Conservation (phyloP, 2,329 filamentous ascomycete species). For the Colletotrichum incanum region DNA sequence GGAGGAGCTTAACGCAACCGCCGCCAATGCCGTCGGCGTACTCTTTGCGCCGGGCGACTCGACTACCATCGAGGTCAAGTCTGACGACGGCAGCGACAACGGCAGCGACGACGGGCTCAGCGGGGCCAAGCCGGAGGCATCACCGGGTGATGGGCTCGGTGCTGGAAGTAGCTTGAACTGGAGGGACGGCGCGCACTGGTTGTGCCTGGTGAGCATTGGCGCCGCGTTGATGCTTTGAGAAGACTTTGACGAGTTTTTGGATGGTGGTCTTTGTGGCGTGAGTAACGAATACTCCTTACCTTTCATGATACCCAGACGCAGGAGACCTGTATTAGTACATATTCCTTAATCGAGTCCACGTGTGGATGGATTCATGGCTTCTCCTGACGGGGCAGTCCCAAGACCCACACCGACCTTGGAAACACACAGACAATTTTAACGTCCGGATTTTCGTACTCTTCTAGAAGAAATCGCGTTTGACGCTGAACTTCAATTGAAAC, state of each 20-base stretch:
- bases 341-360: constrained; percentile 30
- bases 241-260: not conserved
- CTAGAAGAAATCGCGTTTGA: not conserved
- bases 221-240: constrained; percentile 51
- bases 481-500: not conserved
- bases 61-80: constrained; percentile 59
- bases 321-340: constrained; percentile 27
- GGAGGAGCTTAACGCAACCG: constrained; percentile 60
- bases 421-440: not conserved
- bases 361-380: not conserved
- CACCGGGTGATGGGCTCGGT: constrained; percentile 52
- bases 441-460: not conserved
- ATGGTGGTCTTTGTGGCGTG: not conserved
- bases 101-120: constrained; percentile 48
- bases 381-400: not conserved
- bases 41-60: constrained; percentile 68
- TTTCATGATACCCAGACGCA: constrained; percentile 34
- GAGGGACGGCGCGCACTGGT: constrained; percentile 51
- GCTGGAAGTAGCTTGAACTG: constrained; percentile 52
- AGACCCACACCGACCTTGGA: not conserved
- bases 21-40: constrained; percentile 61
- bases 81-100: constrained; percentile 42
- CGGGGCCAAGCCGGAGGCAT: constrained; percentile 49
- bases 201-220: constrained; percentile 52
- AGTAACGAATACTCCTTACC: constrained; percentile 1